Base-by-base conservation (phyloP, 441 rosid genomes). In the Raphanus hybrid region DNA sequence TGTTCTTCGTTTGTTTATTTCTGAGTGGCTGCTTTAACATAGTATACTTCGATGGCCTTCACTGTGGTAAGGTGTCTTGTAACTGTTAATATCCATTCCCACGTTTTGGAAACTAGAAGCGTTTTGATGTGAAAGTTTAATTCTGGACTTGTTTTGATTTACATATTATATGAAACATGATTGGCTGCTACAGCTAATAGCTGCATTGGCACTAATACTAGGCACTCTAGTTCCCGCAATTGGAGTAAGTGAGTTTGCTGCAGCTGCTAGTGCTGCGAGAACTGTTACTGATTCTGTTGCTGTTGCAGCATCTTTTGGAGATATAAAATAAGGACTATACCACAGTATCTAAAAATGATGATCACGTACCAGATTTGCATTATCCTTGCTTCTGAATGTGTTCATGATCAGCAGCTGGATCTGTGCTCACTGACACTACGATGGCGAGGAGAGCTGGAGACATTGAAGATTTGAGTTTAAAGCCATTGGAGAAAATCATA, bases 291-390 rank as follows among this genome's bases (percentile, higher is more conserved):
- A 97, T 69, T 90, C 98, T 81, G 90, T 86, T 86, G 97, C 94
- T 64, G 89, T 93, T 80, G 97, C 97, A 64, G 96, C 96, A 71
- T 91, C 97, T 58, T 93, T 90, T 85, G 98, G 98, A 90, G 98
- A 23, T 23, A 96, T 93, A 81, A 78, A 57, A 48, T 12, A 14
- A 35, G 35, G n/a, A 32, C 3, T 45, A 41, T 18, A 32, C 41
- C 71, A 16, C 26, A 62, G 3, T 23, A 23, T 23, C 2, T 23
- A 23, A 23, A 23, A 23, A 23, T 23, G 52, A 11, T 58, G 67
- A 18, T 48, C 11, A 20, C 14, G 55, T 48, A 27, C n/a, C 14
- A 11, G 3, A 48, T 43, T 58, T 7, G 15, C 16, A 20, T 63
- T 11, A 34, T 8, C 11, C 16, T 16, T 32, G 63, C 16, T 54